Percentiles rank a stretch among this genome's conserved stretches.
Conservation (phyloP, 495 filamentous ascomycete species). For the Penicillium lividum region DNA sequence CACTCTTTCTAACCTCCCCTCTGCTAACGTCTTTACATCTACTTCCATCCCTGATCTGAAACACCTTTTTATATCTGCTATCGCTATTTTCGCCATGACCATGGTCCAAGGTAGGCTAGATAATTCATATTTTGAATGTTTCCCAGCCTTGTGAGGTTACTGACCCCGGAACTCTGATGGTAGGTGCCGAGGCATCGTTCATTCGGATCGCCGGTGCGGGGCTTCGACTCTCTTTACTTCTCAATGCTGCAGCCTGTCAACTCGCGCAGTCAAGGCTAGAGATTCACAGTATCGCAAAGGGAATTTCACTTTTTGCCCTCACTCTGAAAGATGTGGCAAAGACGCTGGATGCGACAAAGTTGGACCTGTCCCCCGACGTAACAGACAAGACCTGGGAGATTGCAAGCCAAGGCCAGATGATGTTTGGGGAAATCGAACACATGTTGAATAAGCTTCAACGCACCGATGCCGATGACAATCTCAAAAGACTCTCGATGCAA, state of each 20-base stretch:
- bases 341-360: slow-evolving; percentile 30
- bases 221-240: slow-evolving; percentile 44
- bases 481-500: slow-evolving; percentile 33
- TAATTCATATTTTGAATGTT: not conserved
- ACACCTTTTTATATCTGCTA: not conserved
- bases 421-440: slow-evolving; percentile 47
- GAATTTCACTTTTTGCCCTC: slow-evolving; percentile 45
- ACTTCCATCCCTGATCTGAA: slow-evolving; percentile 1
- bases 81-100: slow-evolving; percentile 4
- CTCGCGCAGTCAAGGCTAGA: slow-evolving; percentile 46
- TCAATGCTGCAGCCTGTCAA: slow-evolving; percentile 46
- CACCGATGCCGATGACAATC: slow-evolving; percentile 33
- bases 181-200: slow-evolving; percentile 32
- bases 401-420: slow-evolving; percentile 37
- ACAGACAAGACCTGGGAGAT: slow-evolving; percentile 45
- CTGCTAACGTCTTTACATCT: not conserved
- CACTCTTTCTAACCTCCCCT: not conserved
- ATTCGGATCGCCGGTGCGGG: slow-evolving; percentile 43
- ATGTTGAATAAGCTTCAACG: slow-evolving; percentile 45
- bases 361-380: slow-evolving; percentile 32
- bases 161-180: slow-evolving; percentile 6
- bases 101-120: slow-evolving; percentile 24
- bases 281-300: slow-evolving; percentile 49
- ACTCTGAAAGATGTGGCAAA: slow-evolving; percentile 44
- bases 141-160: not conserved